phyloP scores from a whole-genome alignment of 768 basidiomycete genomes.

The Rhodotorula babjevae region DNA sequence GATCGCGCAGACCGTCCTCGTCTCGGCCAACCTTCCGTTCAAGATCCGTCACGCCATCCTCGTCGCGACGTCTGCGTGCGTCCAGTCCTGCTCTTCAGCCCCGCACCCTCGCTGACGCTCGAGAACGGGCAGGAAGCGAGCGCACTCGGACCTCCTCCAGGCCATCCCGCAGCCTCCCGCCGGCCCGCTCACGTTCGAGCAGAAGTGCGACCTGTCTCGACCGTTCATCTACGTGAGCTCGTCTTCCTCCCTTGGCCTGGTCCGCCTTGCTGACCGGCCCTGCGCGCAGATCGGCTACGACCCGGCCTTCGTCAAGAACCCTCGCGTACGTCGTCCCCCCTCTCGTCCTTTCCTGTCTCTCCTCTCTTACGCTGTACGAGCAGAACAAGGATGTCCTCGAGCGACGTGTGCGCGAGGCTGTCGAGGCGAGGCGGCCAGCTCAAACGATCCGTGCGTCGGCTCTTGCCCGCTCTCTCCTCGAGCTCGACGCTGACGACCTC shows the following conservation, averaged over 20 bases:
- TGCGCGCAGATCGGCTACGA: constrained; percentile 21
- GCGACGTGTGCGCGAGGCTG: constrained; percentile 11
- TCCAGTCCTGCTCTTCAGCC: not conserved
- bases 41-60: constrained; percentile 26
- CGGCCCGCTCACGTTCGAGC: constrained; percentile 4
- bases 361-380: too few species aligned
- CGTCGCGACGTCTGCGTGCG: constrained; percentile 28
- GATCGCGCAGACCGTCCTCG: constrained; percentile 25
- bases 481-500: not conserved
- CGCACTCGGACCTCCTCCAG: constrained; percentile 28
- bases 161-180: constrained; percentile 19
- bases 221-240: constrained; percentile 25
- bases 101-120: not conserved
- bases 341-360: too few species aligned
- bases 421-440: constrained; percentile 18
- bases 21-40: constrained; percentile 14
- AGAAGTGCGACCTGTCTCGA: constrained; percentile 21
- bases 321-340: constrained; percentile 11
- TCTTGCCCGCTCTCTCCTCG: not conserved
- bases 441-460: constrained; percentile 13
- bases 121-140: constrained; percentile 12
- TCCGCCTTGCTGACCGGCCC: too few species aligned
- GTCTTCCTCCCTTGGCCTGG: too few species aligned
- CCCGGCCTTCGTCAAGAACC: constrained; percentile 12
- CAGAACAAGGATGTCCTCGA: constrained; percentile 26